Conservation (phyloP, 192 early-diverging fungal genomes). For the Chytriomyces confervae region DNA sequence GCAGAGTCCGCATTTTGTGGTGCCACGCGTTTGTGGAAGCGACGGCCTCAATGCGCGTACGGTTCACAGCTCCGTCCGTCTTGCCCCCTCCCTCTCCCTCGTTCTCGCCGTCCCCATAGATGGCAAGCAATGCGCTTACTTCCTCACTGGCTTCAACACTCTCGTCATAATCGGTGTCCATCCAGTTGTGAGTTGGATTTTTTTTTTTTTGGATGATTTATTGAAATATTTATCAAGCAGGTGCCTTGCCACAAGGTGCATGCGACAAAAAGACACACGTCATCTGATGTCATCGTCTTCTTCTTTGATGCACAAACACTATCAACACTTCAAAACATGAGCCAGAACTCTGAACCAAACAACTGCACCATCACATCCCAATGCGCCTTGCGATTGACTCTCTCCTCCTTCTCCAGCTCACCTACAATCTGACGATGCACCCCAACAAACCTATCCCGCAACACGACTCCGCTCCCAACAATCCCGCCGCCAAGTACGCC, state of each 20-base stretch:
- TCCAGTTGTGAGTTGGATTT: neutral
- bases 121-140: slow-evolving; percentile 13
- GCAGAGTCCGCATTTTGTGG: neutral
- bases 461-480: slow-evolving; percentile 64
- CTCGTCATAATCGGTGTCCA: neutral
- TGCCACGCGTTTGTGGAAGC: slow-evolving; percentile 10
- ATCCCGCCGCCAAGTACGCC: slow-evolving; percentile 64
- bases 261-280: too few relatives aligned
- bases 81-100: too few relatives aligned
- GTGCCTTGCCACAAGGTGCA: too few relatives aligned
- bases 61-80: too few relatives aligned
- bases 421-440: slow-evolving; percentile 71
- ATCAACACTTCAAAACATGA: slow-evolving; percentile 16
- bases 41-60: neutral
- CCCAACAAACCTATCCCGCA: slow-evolving; percentile 57
- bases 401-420: slow-evolving; percentile 66
- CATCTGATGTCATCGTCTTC: too few relatives aligned
- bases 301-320: too few relatives aligned
- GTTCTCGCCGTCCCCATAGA: slow-evolving; percentile 15
- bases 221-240: too few relatives aligned
- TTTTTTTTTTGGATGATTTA: too few relatives aligned
- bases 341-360: slow-evolving; percentile 75
- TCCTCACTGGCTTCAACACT: slow-evolving; percentile 15
- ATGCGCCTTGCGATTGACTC: slow-evolving; percentile 63
- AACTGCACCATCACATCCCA: slow-evolving; percentile 77